Evolutionary conservation across 2,329 filamentous ascomycete genomes (phyloP), one percentile per base, ranked within the genome.

Genomic region (Akanthomyces dipterigenus): DNA sequence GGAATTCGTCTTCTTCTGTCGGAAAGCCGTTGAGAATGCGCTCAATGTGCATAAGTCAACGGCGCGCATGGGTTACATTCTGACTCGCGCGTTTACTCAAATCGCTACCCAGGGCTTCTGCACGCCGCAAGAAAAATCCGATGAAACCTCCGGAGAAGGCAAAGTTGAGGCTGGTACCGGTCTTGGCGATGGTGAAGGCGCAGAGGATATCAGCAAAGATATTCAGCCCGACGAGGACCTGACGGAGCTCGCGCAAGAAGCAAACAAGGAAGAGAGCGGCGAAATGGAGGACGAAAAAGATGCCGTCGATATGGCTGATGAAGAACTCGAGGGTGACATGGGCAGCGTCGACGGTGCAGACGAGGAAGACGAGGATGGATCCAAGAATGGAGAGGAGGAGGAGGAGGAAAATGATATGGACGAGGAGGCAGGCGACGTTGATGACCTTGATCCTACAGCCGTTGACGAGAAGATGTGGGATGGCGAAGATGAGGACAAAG

Each of bases 381-480:
- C 83, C 1, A 84, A 85, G 24, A 84, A 86, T 20, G 83, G 83
- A 1, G 83, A 88, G 56, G 80, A 88, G 11, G 84, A 85, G 36
- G 82, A 89, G 28, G 83, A 86, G 48, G 83, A 87, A 36, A 79
- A 88, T n/a, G 88, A 91, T 11, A 88, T 96, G 71, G 92, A 97
- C 65, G 93, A 96, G 68, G 91, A 98, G 74, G 84, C 89, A 5
- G 95, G 93, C 1, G 89, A 92, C 68, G 92, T 98, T 12, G 91
- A 97, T 75, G 91, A 96, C 68, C 80, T 96, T 46, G 93, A 96
- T 67, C 88, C 91, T 14, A 89, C 87, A 18, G 90, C 93, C 22
- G 89, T 98, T 1, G 96, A 99, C 71, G 96, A 99, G 77, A 99
- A 98, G 80, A 92, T 98, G 84, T 99, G 95, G 95, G 93, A 99